A percentile compares a stretch with the other conserved stretches of the same genome.
These are phyloP conservation scores for Arthrinium phaeospermum DNA, from an alignment of 2,329 filamentous ascomycete genomes.

Conservation along the genomic window DNA sequence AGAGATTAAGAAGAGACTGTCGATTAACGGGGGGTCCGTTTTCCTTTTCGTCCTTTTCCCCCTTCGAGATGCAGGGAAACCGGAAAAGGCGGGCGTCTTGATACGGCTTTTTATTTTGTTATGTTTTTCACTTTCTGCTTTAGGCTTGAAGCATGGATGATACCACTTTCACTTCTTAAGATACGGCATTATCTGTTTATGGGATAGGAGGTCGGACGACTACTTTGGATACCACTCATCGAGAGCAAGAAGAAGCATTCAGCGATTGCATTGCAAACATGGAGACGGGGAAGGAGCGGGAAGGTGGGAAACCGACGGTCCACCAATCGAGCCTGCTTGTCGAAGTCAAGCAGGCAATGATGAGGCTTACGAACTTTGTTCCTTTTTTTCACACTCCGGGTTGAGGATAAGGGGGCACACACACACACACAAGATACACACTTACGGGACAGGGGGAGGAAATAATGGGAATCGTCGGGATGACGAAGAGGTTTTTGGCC, in stretches of 20 bases:
- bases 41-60: neutral
- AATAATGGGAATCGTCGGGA: constrained; percentile 1
- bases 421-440: neutral
- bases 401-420: neutral
- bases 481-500: neutral
- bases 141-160: constrained; percentile 6
- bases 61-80: neutral
- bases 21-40: neutral
- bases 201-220: constrained; percentile 11
- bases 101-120: neutral
- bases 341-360: constrained; percentile 7
- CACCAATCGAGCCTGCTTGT: constrained; percentile 3
- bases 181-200: constrained; percentile 9
- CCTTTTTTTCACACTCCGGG: neutral
- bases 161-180: constrained; percentile 14
- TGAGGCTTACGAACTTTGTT: constrained; percentile 4
- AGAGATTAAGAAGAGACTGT: neutral
- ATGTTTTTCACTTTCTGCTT: constrained; percentile 5
- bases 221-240: constrained; percentile 12
- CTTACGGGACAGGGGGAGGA: neutral
- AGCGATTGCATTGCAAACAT: constrained; percentile 7
- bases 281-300: neutral
- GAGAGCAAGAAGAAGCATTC: constrained; percentile 14
- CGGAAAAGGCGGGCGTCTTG: neutral
- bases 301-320: neutral